Percentiles rank a stretch among this genome's conserved stretches.
Conservation (phyloP, 2,329 filamentous ascomycete genomes). For the Aspergillus glaucus region DNA sequence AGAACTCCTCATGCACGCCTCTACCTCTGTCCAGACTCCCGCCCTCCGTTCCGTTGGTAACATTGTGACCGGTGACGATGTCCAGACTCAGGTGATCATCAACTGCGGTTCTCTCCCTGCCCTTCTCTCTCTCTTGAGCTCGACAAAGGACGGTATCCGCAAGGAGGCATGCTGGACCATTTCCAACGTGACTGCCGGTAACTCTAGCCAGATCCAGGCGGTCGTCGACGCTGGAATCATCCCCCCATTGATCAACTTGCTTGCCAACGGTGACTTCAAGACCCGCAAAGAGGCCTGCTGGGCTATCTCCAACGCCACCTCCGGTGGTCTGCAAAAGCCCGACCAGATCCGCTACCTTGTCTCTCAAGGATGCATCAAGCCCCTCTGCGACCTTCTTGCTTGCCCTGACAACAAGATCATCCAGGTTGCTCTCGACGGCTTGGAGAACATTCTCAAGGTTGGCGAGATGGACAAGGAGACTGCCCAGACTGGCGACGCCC, state of each 20-base stretch:
- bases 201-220: slow-evolving; percentile 94
- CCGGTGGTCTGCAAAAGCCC: slow-evolving; percentile 94
- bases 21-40: slow-evolving; percentile 95
- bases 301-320: slow-evolving; percentile 98
- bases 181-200: slow-evolving; percentile 96
- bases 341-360: slow-evolving; percentile 98
- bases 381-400: slow-evolving; percentile 84
- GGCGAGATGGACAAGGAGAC: slow-evolving; percentile 97
- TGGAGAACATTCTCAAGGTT: slow-evolving; percentile 99
- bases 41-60: slow-evolving; percentile 96
- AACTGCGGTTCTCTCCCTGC: slow-evolving; percentile 93
- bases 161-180: slow-evolving; percentile 99
- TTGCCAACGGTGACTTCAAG: slow-evolving; percentile 97
- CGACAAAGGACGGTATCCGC: slow-evolving; percentile 95
- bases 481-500: slow-evolving; percentile 42
- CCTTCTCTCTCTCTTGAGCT: slow-evolving; percentile 87
- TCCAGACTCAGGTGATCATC: slow-evolving; percentile 98
- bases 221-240: slow-evolving; percentile 97
- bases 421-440: slow-evolving; percentile 91
- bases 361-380: slow-evolving; percentile 89
- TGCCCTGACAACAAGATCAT: slow-evolving; percentile 99
- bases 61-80: slow-evolving; percentile 96
- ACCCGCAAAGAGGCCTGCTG: slow-evolving; percentile 98
- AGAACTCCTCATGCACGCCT: slow-evolving; percentile 95
- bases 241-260: slow-evolving; percentile 87